Conservation (phyloP, 441 rosid genomes). For the Theobroma grandiflorum region DNA sequence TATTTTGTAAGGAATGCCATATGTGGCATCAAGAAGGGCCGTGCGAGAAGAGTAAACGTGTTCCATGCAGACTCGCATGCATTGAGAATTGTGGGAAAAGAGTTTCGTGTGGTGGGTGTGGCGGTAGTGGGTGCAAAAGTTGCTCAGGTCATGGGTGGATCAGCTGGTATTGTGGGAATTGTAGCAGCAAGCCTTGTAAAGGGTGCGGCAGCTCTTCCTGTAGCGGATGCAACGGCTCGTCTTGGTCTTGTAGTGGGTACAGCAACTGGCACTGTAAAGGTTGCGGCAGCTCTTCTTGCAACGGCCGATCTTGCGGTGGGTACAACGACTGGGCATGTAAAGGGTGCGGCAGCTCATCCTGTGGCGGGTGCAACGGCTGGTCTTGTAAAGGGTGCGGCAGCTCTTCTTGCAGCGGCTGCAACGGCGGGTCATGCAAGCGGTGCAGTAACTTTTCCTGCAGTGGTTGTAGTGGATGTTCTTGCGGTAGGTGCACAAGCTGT, state of each 20-base stretch:
- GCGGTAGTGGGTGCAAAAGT: background rate
- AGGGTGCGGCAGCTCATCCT: too few species aligned
- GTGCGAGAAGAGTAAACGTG: background rate
- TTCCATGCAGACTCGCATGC: background rate
- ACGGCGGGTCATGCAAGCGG: background rate
- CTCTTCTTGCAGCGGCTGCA: too few species aligned
- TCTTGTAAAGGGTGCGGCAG: too few species aligned
- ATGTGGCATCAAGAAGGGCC: background rate
- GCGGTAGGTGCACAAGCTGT: background rate
- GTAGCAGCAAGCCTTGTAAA: background rate
- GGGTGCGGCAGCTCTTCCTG: background rate
- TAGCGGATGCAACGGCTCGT: background rate
- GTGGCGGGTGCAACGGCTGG: too few species aligned
- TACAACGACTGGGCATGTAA: too few species aligned
- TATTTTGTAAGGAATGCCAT: background rate
- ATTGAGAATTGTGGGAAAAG: conserved; percentile 8
- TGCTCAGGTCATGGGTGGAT: conserved; percentile 5
- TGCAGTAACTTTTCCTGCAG: background rate
- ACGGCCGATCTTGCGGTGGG: too few species aligned
- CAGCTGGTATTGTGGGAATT: background rate
- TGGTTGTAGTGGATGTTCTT: background rate
- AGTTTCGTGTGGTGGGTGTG: background rate
- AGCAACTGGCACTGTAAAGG: too few species aligned
- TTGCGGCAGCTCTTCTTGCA: too few species aligned
- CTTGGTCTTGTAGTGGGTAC: background rate